phyloP scores from a whole-genome alignment of 371 early-diverging fungal genomes.

The Lichtheimia corymbifera region DNA sequence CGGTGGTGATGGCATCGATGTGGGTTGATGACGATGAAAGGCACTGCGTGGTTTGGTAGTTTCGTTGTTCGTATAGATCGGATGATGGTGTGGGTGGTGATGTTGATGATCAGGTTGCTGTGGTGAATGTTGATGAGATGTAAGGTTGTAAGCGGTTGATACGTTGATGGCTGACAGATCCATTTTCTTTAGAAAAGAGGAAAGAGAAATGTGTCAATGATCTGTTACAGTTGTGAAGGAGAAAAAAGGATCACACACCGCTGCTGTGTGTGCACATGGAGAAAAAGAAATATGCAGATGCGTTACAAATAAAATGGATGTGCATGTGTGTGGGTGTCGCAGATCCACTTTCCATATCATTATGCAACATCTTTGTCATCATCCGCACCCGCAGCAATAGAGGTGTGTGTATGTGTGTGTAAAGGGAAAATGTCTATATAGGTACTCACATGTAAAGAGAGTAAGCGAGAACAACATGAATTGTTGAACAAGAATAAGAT shows the following conservation, averaged over 20 bases:
- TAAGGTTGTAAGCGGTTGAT: slow-evolving; percentile 9
- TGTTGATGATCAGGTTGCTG: background rate
- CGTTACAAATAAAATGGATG: background rate
- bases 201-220: slow-evolving; percentile 3
- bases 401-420: background rate
- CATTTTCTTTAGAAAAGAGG: slow-evolving; percentile 5
- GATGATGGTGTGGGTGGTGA: slow-evolving; percentile 7
- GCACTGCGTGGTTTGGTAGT: slow-evolving; percentile 10
- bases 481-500: slow-evolving; percentile 8
- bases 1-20: slow-evolving; percentile 28
- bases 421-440: background rate
- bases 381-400: background rate
- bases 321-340: no score
- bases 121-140: background rate
- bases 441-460: slow-evolving; percentile 3
- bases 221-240: background rate
- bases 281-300: background rate
- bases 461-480: slow-evolving; percentile 5
- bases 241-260: background rate
- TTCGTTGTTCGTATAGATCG: background rate
- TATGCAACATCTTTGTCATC: background rate
- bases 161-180: slow-evolving; percentile 13
- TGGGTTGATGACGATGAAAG: slow-evolving; percentile 14
- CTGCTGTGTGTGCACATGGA: no score
- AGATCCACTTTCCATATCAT: background rate